These are phyloP conservation scores for Annulohypoxylon bovei DNA, from an alignment of 495 filamentous ascomycete genomes.

Conservation along the genomic window DNA sequence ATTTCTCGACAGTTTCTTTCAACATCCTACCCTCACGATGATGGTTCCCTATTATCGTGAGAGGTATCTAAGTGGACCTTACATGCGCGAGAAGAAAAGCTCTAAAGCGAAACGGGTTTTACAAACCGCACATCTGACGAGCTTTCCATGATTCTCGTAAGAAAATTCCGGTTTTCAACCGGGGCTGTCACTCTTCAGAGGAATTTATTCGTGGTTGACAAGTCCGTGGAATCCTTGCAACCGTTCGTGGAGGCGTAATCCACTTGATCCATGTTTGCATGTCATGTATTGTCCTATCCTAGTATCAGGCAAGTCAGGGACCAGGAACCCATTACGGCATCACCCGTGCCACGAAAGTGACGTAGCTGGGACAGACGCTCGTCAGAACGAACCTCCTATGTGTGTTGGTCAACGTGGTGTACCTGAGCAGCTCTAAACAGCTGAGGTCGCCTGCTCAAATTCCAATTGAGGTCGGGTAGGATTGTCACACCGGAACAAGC, in stretches of 20 bases:
- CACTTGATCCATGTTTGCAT: slow-evolving; percentile 34
- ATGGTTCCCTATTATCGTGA: not conserved
- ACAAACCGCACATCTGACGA: not conserved
- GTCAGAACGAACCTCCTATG: slow-evolving; percentile 28
- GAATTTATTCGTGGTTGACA: slow-evolving; percentile 36
- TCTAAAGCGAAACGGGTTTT: not conserved
- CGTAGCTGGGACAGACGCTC: slow-evolving; percentile 39
- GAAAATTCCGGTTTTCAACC: slow-evolving; percentile 21
- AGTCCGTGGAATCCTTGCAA: slow-evolving; percentile 39
- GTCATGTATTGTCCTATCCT: slow-evolving; percentile 13
- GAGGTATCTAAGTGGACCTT: not conserved
- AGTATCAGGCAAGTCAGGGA: slow-evolving; percentile 29
- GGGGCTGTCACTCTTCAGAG: slow-evolving; percentile 25
- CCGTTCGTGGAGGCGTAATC: slow-evolving; percentile 37
- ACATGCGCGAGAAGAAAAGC: not conserved
- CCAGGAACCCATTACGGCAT: slow-evolving; percentile 28
- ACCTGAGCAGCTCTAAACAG: not conserved
- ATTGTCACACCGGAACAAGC: slow-evolving; percentile 17
- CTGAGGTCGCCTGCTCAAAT: slow-evolving; percentile 4
- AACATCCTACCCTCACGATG: slow-evolving; percentile 1
- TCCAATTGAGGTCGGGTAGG: slow-evolving; percentile 11
- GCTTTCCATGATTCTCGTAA: slow-evolving; percentile 12
- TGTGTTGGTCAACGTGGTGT: slow-evolving; percentile 10
- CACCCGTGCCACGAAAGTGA: slow-evolving; percentile 40
- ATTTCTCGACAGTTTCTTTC: not conserved